Evolutionary conservation across 202 grass and related monocot genomes (phyloP).

Genomic region (Carex arenaria): DNA sequence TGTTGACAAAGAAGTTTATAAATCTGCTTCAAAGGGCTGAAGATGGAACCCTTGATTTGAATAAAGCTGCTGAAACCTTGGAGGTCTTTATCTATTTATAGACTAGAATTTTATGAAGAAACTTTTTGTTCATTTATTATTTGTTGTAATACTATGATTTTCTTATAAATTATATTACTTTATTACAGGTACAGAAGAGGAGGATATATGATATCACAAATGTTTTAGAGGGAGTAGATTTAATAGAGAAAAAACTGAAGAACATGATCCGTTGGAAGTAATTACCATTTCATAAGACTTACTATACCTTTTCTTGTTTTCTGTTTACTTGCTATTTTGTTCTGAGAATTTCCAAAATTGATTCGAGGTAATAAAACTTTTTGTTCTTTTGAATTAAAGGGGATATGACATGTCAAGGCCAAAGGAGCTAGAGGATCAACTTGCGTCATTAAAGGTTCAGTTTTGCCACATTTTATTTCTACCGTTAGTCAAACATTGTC

Average conservation of each 20-base stretch:
- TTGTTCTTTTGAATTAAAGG: constrained; percentile 34
- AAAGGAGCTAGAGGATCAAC: constrained; percentile 60
- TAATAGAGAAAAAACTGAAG: constrained; percentile 88
- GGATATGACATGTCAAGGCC: constrained; percentile 73
- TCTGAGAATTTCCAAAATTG: constrained; percentile 28
- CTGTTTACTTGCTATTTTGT: constrained; percentile 21
- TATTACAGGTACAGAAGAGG: constrained; percentile 81
- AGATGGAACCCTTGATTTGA: constrained; percentile 94
- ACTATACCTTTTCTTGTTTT: not conserved
- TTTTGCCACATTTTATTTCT: constrained; percentile 13
- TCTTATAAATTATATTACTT: constrained; percentile 27
- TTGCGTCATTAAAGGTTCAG: constrained; percentile 64
- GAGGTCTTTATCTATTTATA: constrained; percentile 37
- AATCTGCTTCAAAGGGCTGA: constrained; percentile 62
- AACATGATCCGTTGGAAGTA: constrained; percentile 95
- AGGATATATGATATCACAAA: constrained; percentile 99
- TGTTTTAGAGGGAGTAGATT: constrained; percentile 94
- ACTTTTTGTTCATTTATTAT: not conserved
- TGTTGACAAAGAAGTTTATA: constrained; percentile 94
- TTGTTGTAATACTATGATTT: not conserved
- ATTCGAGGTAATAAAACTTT: constrained; percentile 7
- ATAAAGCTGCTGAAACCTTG: constrained; percentile 76
- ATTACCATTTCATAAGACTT: constrained; percentile 24
- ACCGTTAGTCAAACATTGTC: constrained; percentile 3
- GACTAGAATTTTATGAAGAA: not conserved